A percentile compares a stretch with the other conserved stretches of the same genome.
Conservation (phyloP, 108 stramenopile genomes). For the Conticribra weissflogii region DNA sequence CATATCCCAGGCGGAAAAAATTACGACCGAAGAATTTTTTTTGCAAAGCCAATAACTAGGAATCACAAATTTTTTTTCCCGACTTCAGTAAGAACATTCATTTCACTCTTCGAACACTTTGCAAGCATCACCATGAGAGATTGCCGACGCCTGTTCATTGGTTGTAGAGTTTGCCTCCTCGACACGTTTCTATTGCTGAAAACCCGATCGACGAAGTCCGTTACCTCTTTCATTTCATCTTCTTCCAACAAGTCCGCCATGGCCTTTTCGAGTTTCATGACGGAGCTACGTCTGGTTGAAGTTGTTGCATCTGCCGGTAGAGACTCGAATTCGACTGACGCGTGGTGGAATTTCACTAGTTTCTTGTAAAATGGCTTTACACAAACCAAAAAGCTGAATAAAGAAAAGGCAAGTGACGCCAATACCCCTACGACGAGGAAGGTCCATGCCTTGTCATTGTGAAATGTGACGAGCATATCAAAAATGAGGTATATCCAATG, state of each 20-base stretch:
- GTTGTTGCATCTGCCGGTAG: slow-evolving; percentile 10
- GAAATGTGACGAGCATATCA: slow-evolving; percentile 11
- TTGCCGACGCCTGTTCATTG: neutral
- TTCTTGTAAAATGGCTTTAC: slow-evolving; percentile 31
- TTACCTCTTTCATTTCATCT: slow-evolving; percentile 1
- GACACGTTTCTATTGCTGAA: neutral
- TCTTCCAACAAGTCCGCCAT: slow-evolving; percentile 15
- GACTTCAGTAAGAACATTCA: neutral
- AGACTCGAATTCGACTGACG: slow-evolving; percentile 30
- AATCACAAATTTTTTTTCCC: neutral
- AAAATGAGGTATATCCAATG: slow-evolving; percentile 25
- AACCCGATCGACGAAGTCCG: slow-evolving; percentile 4
- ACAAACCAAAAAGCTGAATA: slow-evolving; percentile 13
- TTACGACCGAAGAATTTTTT: too few relatives aligned
- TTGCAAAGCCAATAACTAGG: too few relatives aligned
- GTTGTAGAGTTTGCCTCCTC: slow-evolving; percentile 11
- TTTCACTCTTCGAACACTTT: neutral
- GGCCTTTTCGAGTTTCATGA: slow-evolving; percentile 7
- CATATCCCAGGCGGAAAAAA: too few relatives aligned
- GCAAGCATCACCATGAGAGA: slow-evolving; percentile 4
- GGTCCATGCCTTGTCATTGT: slow-evolving; percentile 24
- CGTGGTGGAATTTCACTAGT: slow-evolving; percentile 27
- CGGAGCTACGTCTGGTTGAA: slow-evolving; percentile 12
- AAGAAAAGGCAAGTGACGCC: slow-evolving; percentile 4
- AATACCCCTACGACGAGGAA: slow-evolving; percentile 17